phyloP scores from a whole-genome alignment of 2,329 filamentous ascomycete species.

The Venturia aucupariae region DNA sequence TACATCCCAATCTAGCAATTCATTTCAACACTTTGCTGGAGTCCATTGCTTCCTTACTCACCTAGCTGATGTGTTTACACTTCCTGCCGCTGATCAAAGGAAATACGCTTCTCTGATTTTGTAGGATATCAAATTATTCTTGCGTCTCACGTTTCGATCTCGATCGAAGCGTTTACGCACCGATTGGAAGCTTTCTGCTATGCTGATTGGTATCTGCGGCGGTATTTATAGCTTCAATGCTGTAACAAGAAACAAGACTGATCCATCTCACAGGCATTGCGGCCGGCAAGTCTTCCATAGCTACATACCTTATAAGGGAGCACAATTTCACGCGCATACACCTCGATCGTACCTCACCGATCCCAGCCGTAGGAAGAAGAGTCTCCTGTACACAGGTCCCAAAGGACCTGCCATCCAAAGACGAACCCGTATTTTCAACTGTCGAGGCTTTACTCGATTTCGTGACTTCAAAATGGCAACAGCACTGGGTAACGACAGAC shows the following conservation, averaged over 20 bases:
- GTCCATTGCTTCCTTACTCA: not conserved
- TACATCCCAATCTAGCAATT: not conserved
- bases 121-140: not conserved
- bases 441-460: slow-evolving; percentile 67
- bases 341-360: slow-evolving; percentile 37
- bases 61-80: not conserved
- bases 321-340: slow-evolving; percentile 71
- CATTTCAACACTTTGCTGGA: not conserved
- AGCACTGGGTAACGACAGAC: slow-evolving; percentile 78
- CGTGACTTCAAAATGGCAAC: slow-evolving; percentile 75
- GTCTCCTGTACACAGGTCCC: slow-evolving; percentile 31
- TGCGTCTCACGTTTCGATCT: too few species aligned
- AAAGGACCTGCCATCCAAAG: slow-evolving; percentile 20
- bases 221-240: slow-evolving; percentile 35
- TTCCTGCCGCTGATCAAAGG: not conserved
- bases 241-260: not conserved
- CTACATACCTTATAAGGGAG: slow-evolving; percentile 74
- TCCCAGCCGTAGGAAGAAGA: slow-evolving; percentile 34
- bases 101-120: not conserved
- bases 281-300: slow-evolving; percentile 84
- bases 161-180: not conserved
- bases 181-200: slow-evolving; percentile 26
- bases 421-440: slow-evolving; percentile 29
- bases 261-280: slow-evolving; percentile 59
- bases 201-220: slow-evolving; percentile 71